Evolutionary conservation across 768 basidiomycete genomes (phyloP).

Genomic region (Pholiota molesta): DNA sequence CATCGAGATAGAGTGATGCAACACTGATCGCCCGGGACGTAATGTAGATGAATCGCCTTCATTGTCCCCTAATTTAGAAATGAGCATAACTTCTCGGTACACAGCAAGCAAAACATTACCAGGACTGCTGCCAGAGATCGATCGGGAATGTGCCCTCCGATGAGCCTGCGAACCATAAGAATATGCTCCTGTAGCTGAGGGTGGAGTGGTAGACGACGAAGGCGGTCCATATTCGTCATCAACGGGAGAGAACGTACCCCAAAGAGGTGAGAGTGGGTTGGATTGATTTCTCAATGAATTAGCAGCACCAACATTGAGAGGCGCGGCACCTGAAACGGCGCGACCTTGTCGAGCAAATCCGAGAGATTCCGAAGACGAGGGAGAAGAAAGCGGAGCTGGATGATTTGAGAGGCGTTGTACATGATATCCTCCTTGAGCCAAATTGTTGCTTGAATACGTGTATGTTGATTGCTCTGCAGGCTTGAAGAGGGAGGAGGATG

Average conservation of each 20-base stretch:
- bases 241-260: constrained; percentile 10
- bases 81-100: background rate
- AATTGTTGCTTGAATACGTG: background rate
- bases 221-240: constrained; percentile 1
- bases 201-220: constrained; percentile 14
- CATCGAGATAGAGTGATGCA: constrained; percentile 21
- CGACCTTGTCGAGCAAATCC: background rate
- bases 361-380: constrained; percentile 13
- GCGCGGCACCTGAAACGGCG: background rate
- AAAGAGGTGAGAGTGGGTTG: constrained; percentile 12
- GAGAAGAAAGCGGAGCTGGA: constrained; percentile 10
- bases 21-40: background rate
- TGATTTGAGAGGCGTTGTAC: background rate
- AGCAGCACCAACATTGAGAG: constrained; percentile 3
- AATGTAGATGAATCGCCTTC: background rate
- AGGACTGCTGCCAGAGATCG: constrained; percentile 7
- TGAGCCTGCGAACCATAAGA: background rate
- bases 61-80: background rate
- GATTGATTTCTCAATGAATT: constrained; percentile 6
- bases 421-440: background rate
- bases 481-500: background rate
- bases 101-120: background rate
- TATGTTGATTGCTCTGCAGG: background rate
- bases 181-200: constrained; percentile 4
- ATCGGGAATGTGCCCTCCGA: constrained; percentile 10